A percentile compares a stretch with the other conserved stretches of the same genome.
These are phyloP conservation scores for Monosporascus cannonballus DNA, from an alignment of 2,329 filamentous ascomycete genomes.

Conservation along the genomic window DNA sequence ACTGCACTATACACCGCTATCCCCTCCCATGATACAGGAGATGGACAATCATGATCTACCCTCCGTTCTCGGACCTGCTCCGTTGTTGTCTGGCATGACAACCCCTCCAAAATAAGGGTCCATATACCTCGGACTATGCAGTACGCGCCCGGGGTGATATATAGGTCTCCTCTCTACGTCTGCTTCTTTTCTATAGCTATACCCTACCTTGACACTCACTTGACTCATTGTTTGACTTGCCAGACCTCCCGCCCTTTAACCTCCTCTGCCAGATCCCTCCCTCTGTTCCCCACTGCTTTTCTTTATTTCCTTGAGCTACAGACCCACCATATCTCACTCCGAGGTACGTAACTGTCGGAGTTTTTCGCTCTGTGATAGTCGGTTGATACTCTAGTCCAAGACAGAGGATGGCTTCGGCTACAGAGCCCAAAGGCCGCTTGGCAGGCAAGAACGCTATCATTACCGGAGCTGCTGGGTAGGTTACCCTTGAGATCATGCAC, in stretches of 20 bases:
- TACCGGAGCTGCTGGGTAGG: slow-evolving; percentile 81
- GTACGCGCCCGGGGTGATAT: background rate
- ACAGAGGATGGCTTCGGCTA: slow-evolving; percentile 19
- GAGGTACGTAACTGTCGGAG: no score
- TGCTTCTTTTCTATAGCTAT: background rate
- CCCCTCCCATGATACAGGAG: no score
- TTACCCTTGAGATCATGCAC: slow-evolving; percentile 10
- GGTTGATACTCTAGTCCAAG: background rate
- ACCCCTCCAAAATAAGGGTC: background rate
- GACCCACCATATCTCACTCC: no score
- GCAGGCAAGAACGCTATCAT: slow-evolving; percentile 62
- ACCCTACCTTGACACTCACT: background rate
- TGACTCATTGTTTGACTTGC: background rate
- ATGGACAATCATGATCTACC: background rate
- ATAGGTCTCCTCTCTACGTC: background rate
- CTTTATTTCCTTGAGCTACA: no score
- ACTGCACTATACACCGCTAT: no score
- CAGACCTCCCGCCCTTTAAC: background rate
- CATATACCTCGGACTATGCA: background rate
- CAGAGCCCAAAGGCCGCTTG: slow-evolving; percentile 39
- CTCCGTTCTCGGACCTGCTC: background rate
- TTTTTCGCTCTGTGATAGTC: background rate
- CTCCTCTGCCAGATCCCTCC: background rate
- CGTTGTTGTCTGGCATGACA: background rate
- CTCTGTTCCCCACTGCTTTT: background rate